phyloP scores from a whole-genome alignment of 441 rosid genomes.

The Populus hybrid region DNA sequence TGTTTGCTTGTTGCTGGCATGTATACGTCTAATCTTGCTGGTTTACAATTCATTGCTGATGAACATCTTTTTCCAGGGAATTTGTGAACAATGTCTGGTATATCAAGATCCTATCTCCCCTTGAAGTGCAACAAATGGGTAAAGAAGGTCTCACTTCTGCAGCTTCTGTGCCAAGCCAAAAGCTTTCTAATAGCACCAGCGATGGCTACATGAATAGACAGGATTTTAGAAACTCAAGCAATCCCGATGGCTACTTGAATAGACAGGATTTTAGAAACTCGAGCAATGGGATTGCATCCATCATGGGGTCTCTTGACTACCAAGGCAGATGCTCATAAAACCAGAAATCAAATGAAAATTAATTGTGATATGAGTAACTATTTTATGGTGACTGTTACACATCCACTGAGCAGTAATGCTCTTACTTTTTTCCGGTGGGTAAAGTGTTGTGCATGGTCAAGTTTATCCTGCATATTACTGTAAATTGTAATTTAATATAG shows the following conservation, averaged over 20 bases:
- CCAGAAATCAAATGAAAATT: background rate
- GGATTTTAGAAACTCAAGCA: slow-evolving; percentile 22
- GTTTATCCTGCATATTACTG: slow-evolving; percentile 5
- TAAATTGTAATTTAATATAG: slow-evolving; percentile 9
- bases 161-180: slow-evolving; percentile 26
- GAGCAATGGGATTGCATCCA: slow-evolving; percentile 24
- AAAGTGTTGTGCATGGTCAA: slow-evolving; percentile 2
- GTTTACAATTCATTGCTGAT: background rate
- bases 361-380: background rate
- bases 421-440: background rate
- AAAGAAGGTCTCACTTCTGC: slow-evolving; percentile 30
- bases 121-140: slow-evolving; percentile 70
- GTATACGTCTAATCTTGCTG: background rate
- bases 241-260: background rate
- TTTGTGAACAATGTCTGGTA: slow-evolving; percentile 68
- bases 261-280: background rate
- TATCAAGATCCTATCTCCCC: slow-evolving; percentile 71
- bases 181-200: slow-evolving; percentile 18
- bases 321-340: slow-evolving; percentile 16
- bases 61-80: slow-evolving; percentile 32
- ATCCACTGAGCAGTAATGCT: background rate
- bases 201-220: slow-evolving; percentile 16
- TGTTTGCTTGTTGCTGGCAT: background rate
- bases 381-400: background rate
- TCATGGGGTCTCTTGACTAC: slow-evolving; percentile 31